Conservation (phyloP, 2,329 filamentous ascomycete genomes). For the Trichoderma breve region DNA sequence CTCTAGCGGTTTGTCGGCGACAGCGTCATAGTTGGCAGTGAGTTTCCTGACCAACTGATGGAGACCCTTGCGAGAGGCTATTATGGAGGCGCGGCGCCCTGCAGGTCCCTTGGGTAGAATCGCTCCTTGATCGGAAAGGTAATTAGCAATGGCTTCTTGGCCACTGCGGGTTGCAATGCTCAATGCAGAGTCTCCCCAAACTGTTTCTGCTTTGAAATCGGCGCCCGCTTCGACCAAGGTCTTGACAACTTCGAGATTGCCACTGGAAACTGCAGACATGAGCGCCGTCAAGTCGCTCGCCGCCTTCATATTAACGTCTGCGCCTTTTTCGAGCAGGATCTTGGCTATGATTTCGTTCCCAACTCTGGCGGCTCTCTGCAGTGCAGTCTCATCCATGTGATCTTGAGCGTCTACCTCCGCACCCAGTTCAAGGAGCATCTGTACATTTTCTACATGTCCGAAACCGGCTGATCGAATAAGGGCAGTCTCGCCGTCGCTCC, state of each 20-base stretch:
- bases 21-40: slow-evolving; percentile 3
- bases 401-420: slow-evolving; percentile 1
- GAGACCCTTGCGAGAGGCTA: slow-evolving; percentile 5
- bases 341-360: not conserved
- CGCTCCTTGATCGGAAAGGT: slow-evolving; percentile 8
- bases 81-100: not conserved
- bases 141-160: slow-evolving; percentile 17
- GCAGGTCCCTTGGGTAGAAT: not conserved
- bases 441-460: not conserved
- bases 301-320: slow-evolving; percentile 12
- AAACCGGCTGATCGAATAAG: not conserved
- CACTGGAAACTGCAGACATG: slow-evolving; percentile 20
- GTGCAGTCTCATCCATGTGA: slow-evolving; percentile 18
- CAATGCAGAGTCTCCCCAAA: slow-evolving; percentile 17
- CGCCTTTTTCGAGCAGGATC: not conserved
- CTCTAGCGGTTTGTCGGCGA: not conserved
- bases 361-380: slow-evolving; percentile 14
- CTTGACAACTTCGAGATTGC: slow-evolving; percentile 1
- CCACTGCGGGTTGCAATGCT: slow-evolving; percentile 19
- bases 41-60: slow-evolving; percentile 8
- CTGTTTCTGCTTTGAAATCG: not conserved
- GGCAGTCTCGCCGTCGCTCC: slow-evolving; percentile 1
- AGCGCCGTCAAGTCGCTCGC: slow-evolving; percentile 17
- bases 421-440: not conserved
- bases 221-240: not conserved